Conservation (phyloP, 2,329 filamentous ascomycete species). For the Calycina herbarum region DNA sequence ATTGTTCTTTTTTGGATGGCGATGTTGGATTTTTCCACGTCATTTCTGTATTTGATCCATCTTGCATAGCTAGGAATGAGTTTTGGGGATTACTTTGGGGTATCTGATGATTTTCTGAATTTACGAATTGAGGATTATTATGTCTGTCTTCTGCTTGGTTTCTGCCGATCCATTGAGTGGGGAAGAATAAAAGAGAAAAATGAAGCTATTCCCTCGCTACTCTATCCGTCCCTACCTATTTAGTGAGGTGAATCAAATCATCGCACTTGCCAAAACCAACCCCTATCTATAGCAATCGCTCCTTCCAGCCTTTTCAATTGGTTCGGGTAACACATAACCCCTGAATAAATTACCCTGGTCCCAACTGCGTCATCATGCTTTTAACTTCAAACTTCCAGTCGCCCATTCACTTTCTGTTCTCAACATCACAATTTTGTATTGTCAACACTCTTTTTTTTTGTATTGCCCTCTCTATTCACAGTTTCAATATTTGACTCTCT, state of each 20-base stretch:
- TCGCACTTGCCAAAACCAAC: background rate
- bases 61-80: background rate
- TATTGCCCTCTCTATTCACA: background rate
- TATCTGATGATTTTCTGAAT: background rate
- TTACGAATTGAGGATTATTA: background rate
- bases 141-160: background rate
- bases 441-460: background rate
- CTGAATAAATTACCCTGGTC: background rate
- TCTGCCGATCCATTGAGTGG: background rate
- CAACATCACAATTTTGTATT: background rate
- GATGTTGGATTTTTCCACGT: background rate
- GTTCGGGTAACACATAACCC: background rate
- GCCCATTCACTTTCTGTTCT: background rate
- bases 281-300: background rate
- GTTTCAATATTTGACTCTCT: background rate
- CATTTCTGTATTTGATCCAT: background rate
- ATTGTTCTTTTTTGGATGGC: background rate
- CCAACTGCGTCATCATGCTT: background rate
- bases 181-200: background rate
- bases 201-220: background rate
- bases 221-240: background rate
- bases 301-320: background rate
- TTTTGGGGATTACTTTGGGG: background rate
- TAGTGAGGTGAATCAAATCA: too few species aligned
- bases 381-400: background rate